Evolutionary conservation across 2,329 filamentous ascomycete genomes (phyloP), one percentile per base, ranked within the genome.

Genomic region (Gnomoniopsis smithogilvyi): DNA sequence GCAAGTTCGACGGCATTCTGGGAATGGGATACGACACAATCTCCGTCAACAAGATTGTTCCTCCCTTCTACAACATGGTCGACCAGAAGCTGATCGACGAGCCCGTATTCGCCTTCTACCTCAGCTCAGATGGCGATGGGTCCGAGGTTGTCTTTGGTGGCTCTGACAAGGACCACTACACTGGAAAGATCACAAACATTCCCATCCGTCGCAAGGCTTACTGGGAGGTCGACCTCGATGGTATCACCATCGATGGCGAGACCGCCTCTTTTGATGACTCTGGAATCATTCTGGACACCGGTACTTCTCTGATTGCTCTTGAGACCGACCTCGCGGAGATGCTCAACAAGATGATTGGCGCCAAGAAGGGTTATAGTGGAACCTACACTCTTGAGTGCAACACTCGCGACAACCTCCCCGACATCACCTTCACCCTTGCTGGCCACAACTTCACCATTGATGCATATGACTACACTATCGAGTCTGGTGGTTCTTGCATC

Each of bases 191-290:
- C 69, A 91, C 88, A 73, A 96, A 92, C 76, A 92, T 99, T 67
- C 95, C 95, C 57, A 86, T 99, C 67, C 91, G 95, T 76, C 91
- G 95, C 74, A 98, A 98, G 89, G 95, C 95, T 52, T 99, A 99
- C 85, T 99, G 95, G 95, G 95, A 99, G 84, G 94, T 99, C 58
- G 93, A 98, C 70, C 87, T 99, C 63, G 89, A 98, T 70, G 83
- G 92, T 64, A 95, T 99, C 78, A 87, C 89, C 58, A 92, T 97
- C 65, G 96, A 95, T 68, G 84, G 93, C 55, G 85, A 90, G 71
- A 88, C 86, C 66, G 93, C 93, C 62, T 90, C 96, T 75, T 87
- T 98, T 65, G 94, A 98, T 65, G 86, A 91, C 82, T 97, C 92
- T 60, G 96, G 95, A 78, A 91, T 92, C 69, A 97, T 99, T 66